phyloP scores from a whole-genome alignment of 148 eudicot genomes.

The Polygonum aviculare region DNA sequence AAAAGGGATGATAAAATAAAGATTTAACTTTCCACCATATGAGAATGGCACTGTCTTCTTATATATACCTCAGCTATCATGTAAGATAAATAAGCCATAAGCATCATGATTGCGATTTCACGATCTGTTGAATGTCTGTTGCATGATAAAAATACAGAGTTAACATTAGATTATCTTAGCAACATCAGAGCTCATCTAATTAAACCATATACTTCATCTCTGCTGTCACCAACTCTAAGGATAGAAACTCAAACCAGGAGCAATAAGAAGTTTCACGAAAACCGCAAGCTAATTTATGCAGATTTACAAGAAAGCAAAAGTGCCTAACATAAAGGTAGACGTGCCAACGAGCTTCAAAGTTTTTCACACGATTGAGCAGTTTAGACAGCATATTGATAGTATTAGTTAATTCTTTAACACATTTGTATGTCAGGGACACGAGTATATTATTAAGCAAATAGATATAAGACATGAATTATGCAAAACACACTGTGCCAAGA shows the following conservation, averaged over 20 bases:
- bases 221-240: not conserved
- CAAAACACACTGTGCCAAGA: not conserved
- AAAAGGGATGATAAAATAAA: not conserved
- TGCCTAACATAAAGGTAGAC: not conserved
- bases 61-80: constrained; percentile 77
- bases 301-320: not conserved
- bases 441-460: not conserved
- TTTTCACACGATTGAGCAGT: not conserved
- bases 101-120: constrained; percentile 94
- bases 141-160: not conserved
- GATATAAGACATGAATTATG: not conserved
- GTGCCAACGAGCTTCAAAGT: not conserved
- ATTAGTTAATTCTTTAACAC: not conserved
- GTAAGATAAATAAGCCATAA: constrained; percentile 92
- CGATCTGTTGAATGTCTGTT: constrained; percentile 94
- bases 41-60: not conserved
- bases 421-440: not conserved
- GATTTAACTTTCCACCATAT: not conserved
- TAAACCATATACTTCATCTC: not conserved
- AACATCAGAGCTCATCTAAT: not conserved
- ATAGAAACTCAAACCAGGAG: not conserved
- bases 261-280: not conserved
- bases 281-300: not conserved
- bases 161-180: not conserved
- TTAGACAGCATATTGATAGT: not conserved